These are phyloP conservation scores for Coemansia interrupta DNA, from an alignment of 192 early-diverging fungal species.

Conservation along the genomic window DNA sequence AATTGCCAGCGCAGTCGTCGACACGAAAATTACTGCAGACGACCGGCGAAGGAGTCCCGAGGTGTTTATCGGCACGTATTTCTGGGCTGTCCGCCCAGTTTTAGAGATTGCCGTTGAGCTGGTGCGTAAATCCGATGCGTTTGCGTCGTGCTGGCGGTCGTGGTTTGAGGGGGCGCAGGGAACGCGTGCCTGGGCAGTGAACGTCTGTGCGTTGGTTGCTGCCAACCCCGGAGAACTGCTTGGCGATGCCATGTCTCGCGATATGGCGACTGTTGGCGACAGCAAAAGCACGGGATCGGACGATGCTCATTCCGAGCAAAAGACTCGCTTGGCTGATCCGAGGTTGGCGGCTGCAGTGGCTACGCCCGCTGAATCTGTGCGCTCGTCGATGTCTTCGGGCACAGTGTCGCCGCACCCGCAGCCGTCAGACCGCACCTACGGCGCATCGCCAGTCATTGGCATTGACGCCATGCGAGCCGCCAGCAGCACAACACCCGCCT, in stretches of 20 bases:
- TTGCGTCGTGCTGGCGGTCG: background rate
- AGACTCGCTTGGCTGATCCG: no score
- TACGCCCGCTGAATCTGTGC: slow-evolving; percentile 4
- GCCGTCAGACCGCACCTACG: background rate
- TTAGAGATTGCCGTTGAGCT: background rate
- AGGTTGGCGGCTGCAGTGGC: no score
- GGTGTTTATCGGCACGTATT: no score
- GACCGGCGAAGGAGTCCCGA: no score
- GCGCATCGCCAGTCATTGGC: slow-evolving; percentile 6
- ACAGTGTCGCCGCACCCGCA: slow-evolving; percentile 6
- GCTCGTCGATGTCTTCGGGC: slow-evolving; percentile 6
- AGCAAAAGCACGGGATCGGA: no score
- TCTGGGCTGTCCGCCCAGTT: background rate
- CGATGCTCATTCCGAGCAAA: no score
- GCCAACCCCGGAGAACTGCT: no score
- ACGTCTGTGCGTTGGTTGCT: no score
- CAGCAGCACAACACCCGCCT: background rate
- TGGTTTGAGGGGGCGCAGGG: slow-evolving; percentile 3
- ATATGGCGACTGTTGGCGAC: no score
- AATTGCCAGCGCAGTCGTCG: background rate
- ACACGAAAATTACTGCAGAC: no score
- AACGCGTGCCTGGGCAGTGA: slow-evolving; percentile 22
- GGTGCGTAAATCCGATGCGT: background rate
- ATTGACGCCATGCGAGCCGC: slow-evolving; percentile 27
- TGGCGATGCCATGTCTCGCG: no score